phyloP scores from a whole-genome alignment of 108 stramenopile species.

The Schizochytrium sp. region DNA sequence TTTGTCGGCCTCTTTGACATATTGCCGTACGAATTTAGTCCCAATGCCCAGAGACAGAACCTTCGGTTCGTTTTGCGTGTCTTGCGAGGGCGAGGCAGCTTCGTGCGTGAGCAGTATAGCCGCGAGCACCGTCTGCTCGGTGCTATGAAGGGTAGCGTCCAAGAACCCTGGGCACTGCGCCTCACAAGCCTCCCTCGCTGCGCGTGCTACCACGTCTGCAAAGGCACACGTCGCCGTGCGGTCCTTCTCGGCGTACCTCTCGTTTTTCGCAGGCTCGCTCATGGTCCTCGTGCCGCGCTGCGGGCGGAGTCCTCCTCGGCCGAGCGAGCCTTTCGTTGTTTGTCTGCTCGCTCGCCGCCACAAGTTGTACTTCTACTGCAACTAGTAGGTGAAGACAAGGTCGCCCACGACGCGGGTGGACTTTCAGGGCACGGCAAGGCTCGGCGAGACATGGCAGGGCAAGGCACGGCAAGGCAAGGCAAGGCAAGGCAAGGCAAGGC shows the following conservation, averaged over 20 bases:
- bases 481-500: too few species aligned
- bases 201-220: neutral
- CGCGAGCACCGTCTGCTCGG: conserved; percentile 1
- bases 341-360: too few species aligned
- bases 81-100: neutral
- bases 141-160: neutral
- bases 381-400: too few species aligned
- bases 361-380: too few species aligned
- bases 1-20: neutral
- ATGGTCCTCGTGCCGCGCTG: too few species aligned
- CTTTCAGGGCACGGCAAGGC: too few species aligned
- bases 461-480: too few species aligned
- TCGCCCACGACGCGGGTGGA: too few species aligned
- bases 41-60: neutral
- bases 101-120: neutral
- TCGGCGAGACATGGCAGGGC: too few species aligned
- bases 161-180: neutral
- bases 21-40: neutral
- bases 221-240: neutral
- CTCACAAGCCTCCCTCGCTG: neutral
- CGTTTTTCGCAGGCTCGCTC: too few species aligned
- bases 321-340: too few species aligned
- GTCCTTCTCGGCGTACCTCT: neutral
- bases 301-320: too few species aligned
- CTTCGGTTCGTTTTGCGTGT: neutral